These are phyloP conservation scores for Gnomoniopsis smithogilvyi DNA, from an alignment of 2,329 filamentous ascomycete genomes.

Conservation along the genomic window DNA sequence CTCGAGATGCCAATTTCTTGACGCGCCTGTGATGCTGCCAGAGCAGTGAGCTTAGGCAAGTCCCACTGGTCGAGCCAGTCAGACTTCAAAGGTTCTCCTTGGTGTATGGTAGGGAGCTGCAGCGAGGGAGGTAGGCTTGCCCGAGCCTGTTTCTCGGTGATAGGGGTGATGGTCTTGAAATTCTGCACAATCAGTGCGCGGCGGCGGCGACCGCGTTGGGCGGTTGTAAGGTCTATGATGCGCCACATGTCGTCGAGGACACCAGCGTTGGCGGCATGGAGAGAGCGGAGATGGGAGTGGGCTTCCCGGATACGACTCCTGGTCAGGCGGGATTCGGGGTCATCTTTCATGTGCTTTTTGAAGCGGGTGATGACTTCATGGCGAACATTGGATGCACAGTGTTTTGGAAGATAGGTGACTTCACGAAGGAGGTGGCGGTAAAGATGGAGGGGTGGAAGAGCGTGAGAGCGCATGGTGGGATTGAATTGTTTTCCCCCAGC, in stretches of 20 bases:
- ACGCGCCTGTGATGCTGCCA: slow-evolving; percentile 39
- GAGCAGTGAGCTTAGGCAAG: slow-evolving; percentile 37
- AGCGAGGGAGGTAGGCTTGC: not conserved
- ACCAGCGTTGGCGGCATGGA: slow-evolving; percentile 54
- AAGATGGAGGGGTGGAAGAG: slow-evolving; percentile 36
- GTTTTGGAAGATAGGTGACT: slow-evolving; percentile 54
- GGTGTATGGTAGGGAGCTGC: not conserved
- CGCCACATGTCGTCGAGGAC: slow-evolving; percentile 42
- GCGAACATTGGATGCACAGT: slow-evolving; percentile 43
- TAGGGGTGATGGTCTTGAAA: slow-evolving; percentile 18
- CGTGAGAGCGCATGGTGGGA: slow-evolving; percentile 31
- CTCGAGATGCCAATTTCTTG: slow-evolving; percentile 23
- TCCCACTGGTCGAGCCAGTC: slow-evolving; percentile 52
- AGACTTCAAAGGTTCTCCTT: slow-evolving; percentile 3
- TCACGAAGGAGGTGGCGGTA: slow-evolving; percentile 61
- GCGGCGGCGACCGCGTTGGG: slow-evolving; percentile 48
- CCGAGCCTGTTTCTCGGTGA: not conserved
- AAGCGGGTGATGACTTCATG: slow-evolving; percentile 45
- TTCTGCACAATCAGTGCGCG: slow-evolving; percentile 43
- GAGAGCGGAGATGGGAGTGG: slow-evolving; percentile 38
- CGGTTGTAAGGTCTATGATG: slow-evolving; percentile 49
- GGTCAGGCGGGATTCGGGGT: slow-evolving; percentile 10
- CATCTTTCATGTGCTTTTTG: slow-evolving; percentile 32
- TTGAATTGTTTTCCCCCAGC: not conserved
- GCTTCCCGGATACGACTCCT: slow-evolving; percentile 37